Conservation (phyloP, 1,284 basidiomycete genomes). For the Sanghuangporus baumii region DNA sequence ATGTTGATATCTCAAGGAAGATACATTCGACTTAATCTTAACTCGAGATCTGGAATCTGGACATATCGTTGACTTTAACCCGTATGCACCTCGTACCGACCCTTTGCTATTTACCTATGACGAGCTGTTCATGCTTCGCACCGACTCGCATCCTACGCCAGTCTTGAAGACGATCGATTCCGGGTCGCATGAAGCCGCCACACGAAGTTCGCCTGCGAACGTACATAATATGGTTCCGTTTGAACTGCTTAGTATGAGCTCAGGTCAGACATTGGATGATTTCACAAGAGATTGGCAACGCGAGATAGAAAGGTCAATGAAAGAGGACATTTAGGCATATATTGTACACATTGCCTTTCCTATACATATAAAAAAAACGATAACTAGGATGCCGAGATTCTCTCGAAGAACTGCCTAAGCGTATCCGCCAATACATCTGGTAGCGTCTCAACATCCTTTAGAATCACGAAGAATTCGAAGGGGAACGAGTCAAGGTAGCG, state of each 20-base stretch:
- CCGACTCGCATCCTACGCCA: slow-evolving; percentile 30
- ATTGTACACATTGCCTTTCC: not conserved
- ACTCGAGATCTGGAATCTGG: slow-evolving; percentile 72
- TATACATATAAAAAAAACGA: not conserved
- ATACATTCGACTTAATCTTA: slow-evolving; percentile 83
- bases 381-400: slow-evolving; percentile 40
- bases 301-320: slow-evolving; percentile 40
- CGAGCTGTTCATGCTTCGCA: slow-evolving; percentile 51
- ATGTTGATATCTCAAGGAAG: slow-evolving; percentile 34
- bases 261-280: slow-evolving; percentile 65
- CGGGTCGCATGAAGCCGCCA: slow-evolving; percentile 58
- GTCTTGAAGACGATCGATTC: slow-evolving; percentile 72
- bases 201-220: slow-evolving; percentile 63
- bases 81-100: slow-evolving; percentile 83
- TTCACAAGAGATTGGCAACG: slow-evolving; percentile 69
- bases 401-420: slow-evolving; percentile 87
- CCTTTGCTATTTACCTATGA: slow-evolving; percentile 82
- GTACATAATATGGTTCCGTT: slow-evolving; percentile 92
- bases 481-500: slow-evolving; percentile 96
- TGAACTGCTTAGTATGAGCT: slow-evolving; percentile 77
- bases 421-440: slow-evolving; percentile 92
- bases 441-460: slow-evolving; percentile 86
- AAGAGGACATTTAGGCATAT: not conserved
- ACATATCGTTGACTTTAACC: slow-evolving; percentile 88
- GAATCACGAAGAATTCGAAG: slow-evolving; percentile 95